These are phyloP conservation scores for Theobroma grandiflorum DNA, from an alignment of 441 rosid genomes.

Conservation along the genomic window DNA sequence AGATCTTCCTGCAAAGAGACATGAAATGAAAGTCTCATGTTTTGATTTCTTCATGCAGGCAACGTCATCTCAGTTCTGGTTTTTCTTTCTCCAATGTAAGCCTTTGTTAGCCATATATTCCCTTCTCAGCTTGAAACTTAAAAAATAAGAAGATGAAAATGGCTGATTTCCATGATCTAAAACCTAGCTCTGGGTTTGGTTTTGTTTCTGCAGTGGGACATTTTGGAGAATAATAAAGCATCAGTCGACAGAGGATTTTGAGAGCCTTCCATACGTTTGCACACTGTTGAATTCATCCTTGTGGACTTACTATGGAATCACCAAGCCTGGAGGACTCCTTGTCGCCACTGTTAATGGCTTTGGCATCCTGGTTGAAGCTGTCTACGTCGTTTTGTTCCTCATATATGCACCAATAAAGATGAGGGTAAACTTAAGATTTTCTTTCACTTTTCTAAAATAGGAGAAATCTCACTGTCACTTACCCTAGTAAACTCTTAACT, in stretches of 20 bases:
- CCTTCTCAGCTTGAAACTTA: too few relatives aligned
- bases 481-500: background rate
- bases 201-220: conserved; percentile 48
- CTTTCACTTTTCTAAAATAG: background rate
- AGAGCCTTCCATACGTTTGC: conserved; percentile 80
- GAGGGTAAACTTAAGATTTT: conserved; percentile 42
- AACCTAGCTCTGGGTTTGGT: background rate
- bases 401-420: conserved; percentile 54
- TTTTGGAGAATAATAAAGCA: conserved; percentile 62
- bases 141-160: too few relatives aligned
- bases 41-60: conserved; percentile 46
- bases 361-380: conserved; percentile 62
- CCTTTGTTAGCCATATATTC: too few relatives aligned
- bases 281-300: conserved; percentile 62
- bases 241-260: conserved; percentile 73
- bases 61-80: conserved; percentile 72
- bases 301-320: conserved; percentile 87
- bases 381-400: conserved; percentile 61
- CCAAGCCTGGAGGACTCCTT: conserved; percentile 64
- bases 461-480: background rate
- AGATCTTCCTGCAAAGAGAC: too few relatives aligned
- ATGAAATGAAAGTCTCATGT: background rate
- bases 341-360: conserved; percentile 82
- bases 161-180: background rate
- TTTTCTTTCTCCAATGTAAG: conserved; percentile 86